These are phyloP conservation scores for Daedaleopsis nitida DNA, from an alignment of 768 basidiomycete genomes.

Conservation along the genomic window DNA sequence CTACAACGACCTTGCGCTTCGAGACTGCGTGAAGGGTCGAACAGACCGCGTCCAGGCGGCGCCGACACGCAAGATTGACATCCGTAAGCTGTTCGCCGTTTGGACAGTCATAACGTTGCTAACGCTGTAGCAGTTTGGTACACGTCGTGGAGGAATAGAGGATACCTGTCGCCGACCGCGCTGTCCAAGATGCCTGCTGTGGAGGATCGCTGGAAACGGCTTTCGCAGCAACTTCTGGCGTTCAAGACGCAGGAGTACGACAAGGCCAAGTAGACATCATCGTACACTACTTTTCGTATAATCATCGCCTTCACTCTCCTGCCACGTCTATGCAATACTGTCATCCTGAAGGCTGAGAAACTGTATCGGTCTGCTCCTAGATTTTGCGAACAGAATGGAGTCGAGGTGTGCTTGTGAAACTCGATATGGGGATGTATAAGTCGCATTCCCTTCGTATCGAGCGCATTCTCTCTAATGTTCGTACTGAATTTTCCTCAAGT, in stretches of 20 bases:
- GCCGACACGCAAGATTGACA: conserved; percentile 68
- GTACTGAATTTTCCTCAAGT: too few relatives aligned
- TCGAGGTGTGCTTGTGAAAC: too few relatives aligned
- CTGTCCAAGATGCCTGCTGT: conserved; percentile 61
- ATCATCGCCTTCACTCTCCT: too few relatives aligned
- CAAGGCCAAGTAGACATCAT: conserved; percentile 36
- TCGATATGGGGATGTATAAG: too few relatives aligned
- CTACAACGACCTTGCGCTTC: conserved; percentile 84
- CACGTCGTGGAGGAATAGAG: conserved; percentile 68
- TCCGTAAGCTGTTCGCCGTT: conserved; percentile 22
- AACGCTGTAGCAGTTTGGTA: conserved; percentile 67
- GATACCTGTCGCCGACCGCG: conserved; percentile 67
- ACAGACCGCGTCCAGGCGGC: conserved; percentile 73
- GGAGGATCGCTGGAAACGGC: conserved; percentile 67
- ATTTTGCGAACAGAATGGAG: too few relatives aligned
- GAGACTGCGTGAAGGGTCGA: conserved; percentile 73
- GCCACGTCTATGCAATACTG: too few relatives aligned
- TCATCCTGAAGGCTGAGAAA: too few relatives aligned
- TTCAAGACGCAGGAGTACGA: conserved; percentile 46
- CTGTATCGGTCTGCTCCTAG: too few relatives aligned
- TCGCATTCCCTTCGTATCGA: too few relatives aligned
- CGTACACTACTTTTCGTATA: too few relatives aligned
- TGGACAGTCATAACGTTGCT: neutral
- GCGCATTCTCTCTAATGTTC: too few relatives aligned
- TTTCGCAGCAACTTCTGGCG: conserved; percentile 61